Evolutionary conservation across 345 rosid species (phyloP).

Genomic region (Eucalyptus regnans): DNA sequence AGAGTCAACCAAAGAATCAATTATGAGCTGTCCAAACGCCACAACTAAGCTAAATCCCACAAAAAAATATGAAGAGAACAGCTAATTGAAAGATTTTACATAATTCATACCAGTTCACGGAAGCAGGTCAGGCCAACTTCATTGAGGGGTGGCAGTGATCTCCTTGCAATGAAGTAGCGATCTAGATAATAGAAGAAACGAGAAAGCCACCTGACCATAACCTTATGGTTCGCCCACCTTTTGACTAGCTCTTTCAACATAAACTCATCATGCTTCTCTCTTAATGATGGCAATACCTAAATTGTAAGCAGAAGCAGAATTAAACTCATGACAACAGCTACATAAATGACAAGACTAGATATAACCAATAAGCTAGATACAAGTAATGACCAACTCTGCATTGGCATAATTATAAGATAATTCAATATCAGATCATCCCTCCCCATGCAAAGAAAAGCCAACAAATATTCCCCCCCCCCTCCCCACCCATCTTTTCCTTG

Average conservation of each 20-base stretch:
- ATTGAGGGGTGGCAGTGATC: conserved; percentile 35
- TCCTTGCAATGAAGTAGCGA: conserved; percentile 40
- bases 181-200: conserved; percentile 55
- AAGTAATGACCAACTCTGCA: neutral
- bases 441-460: neutral
- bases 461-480: neutral
- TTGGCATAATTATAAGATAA: neutral
- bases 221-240: conserved; percentile 54
- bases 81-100: neutral
- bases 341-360: neutral
- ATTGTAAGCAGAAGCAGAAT: neutral
- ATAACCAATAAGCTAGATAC: neutral
- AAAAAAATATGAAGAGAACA: neutral
- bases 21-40: neutral
- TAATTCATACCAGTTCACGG: conserved; percentile 37
- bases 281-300: conserved; percentile 42
- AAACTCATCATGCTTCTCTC: conserved; percentile 50
- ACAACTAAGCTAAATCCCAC: neutral
- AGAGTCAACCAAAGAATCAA: neutral
- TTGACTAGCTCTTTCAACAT: conserved; percentile 47
- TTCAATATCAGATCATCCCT: neutral
- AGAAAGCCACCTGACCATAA: conserved; percentile 54
- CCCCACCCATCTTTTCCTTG: neutral
- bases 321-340: neutral
- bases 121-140: conserved; percentile 56